Conservation (phyloP, 345 rosid genomes). For the Citrus glauca region DNA sequence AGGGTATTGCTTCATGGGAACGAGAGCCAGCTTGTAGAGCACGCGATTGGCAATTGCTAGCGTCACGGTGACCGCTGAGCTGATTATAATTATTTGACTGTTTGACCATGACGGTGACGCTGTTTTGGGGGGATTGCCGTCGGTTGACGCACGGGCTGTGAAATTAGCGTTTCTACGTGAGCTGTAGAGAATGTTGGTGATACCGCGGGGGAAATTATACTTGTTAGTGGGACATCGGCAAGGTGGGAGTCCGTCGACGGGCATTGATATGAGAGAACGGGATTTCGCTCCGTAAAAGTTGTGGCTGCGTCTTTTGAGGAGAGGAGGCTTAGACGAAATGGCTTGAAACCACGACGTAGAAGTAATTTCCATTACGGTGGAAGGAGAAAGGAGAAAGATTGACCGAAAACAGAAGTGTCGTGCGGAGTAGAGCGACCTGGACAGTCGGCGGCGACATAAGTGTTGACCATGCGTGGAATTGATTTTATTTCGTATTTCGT, state of each 20-base stretch:
- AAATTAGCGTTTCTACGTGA: conserved; percentile 12
- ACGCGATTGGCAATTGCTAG: conserved; percentile 83
- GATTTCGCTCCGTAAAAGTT: conserved; percentile 2
- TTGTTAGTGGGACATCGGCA: neutral
- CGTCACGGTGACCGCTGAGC: conserved; percentile 43
- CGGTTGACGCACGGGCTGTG: conserved; percentile 32
- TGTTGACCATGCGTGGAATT: too few relatives aligned
- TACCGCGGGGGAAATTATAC: conserved; percentile 9
- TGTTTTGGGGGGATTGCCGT: neutral
- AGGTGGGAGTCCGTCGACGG: neutral
- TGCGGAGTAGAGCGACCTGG: too few relatives aligned
- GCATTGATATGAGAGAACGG: conserved; percentile 2
- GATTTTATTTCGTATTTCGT: too few relatives aligned
- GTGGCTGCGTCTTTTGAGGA: neutral
- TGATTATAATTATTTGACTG: conserved; percentile 26
- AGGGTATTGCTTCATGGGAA: conserved; percentile 82
- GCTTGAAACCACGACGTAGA: conserved; percentile 15
- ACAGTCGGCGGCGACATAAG: neutral
- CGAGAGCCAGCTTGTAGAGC: conserved; percentile 91
- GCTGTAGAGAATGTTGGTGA: neutral
- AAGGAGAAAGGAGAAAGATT: neutral
- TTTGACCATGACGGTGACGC: conserved; percentile 3
- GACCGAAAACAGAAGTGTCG: neutral
- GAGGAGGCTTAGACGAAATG: neutral
- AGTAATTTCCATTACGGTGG: neutral